Conservation (phyloP, 108 stramenopile genomes). For the Chaetoceros tenuissimus region DNA sequence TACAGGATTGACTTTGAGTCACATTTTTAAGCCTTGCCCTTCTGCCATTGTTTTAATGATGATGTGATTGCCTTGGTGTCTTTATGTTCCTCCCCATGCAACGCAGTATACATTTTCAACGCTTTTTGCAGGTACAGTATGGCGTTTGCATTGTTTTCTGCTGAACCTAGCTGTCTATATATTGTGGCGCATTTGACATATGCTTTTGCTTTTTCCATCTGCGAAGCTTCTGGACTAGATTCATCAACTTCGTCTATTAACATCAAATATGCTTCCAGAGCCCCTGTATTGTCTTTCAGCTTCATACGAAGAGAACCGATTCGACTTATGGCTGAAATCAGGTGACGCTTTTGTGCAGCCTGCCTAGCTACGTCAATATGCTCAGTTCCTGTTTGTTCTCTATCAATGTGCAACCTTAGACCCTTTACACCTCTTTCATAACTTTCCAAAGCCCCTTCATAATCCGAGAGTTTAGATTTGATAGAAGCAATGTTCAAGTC, state of each 20-base stretch:
- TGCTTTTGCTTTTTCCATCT: constrained; percentile 80
- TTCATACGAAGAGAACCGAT: constrained; percentile 81
- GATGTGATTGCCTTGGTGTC: constrained; percentile 77
- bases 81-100: constrained; percentile 75
- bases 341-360: constrained; percentile 71
- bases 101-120: constrained; percentile 76
- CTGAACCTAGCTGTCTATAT: constrained; percentile 53
- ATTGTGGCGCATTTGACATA: constrained; percentile 87
- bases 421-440: constrained; percentile 78
- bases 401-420: constrained; percentile 38
- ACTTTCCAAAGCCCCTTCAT: constrained; percentile 53
- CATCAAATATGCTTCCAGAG: constrained; percentile 58
- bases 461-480: constrained; percentile 75
- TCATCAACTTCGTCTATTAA: constrained; percentile 64
- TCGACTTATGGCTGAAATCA: constrained; percentile 74
- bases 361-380: constrained; percentile 43
- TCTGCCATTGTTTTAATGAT: constrained; percentile 75
- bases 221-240: constrained; percentile 62
- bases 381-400: constrained; percentile 23
- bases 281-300: constrained; percentile 64
- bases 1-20: not conserved
- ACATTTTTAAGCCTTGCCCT: no score
- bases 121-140: constrained; percentile 74
- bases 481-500: constrained; percentile 85
- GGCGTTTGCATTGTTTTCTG: constrained; percentile 57